A percentile compares a stretch with the other conserved stretches of the same genome.
Evolutionary conservation across 495 filamentous ascomycete genomes (phyloP).

Genomic region (Penicillium canariense): DNA sequence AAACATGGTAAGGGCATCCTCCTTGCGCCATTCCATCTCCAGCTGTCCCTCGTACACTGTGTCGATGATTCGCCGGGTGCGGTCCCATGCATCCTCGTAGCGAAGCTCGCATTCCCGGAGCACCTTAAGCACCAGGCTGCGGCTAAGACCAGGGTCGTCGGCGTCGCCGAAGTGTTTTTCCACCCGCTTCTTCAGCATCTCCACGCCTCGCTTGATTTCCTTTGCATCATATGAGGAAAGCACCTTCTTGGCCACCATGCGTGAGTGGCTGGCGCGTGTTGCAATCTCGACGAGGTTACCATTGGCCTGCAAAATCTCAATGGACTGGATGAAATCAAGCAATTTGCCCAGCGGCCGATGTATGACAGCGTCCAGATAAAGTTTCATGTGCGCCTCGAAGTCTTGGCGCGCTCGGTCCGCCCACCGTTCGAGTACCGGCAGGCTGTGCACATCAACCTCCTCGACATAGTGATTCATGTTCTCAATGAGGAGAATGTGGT

Average conservation of each 20-base stretch:
- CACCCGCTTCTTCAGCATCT: slow-evolving; percentile 80
- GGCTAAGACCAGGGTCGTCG: slow-evolving; percentile 67
- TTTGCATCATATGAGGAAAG: slow-evolving; percentile 74
- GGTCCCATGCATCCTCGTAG: slow-evolving; percentile 71
- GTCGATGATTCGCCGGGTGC: slow-evolving; percentile 60
- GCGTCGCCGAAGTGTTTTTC: slow-evolving; percentile 95
- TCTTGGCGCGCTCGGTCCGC: slow-evolving; percentile 71
- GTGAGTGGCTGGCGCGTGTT: slow-evolving; percentile 72
- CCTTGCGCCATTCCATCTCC: slow-evolving; percentile 60
- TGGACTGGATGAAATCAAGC: slow-evolving; percentile 82
- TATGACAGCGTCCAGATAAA: slow-evolving; percentile 86
- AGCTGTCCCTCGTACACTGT: slow-evolving; percentile 63
- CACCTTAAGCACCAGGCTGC: slow-evolving; percentile 72
- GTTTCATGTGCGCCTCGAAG: slow-evolving; percentile 80
- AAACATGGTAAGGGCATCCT: slow-evolving; percentile 56
- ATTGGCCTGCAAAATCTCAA: slow-evolving; percentile 63
- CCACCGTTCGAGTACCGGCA: slow-evolving; percentile 79
- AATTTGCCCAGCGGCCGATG: slow-evolving; percentile 85
- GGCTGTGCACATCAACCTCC: slow-evolving; percentile 73
- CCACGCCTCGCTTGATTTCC: slow-evolving; percentile 81
- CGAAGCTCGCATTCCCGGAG: slow-evolving; percentile 75
- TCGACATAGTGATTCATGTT: slow-evolving; percentile 98
- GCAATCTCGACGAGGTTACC: slow-evolving; percentile 55
- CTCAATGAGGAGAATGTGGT: slow-evolving; percentile 94
- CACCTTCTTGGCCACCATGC: slow-evolving; percentile 78